Evolutionary conservation across 2,329 filamentous ascomycete genomes (phyloP).

Genomic region (Pseudopyricularia javanii): DNA sequence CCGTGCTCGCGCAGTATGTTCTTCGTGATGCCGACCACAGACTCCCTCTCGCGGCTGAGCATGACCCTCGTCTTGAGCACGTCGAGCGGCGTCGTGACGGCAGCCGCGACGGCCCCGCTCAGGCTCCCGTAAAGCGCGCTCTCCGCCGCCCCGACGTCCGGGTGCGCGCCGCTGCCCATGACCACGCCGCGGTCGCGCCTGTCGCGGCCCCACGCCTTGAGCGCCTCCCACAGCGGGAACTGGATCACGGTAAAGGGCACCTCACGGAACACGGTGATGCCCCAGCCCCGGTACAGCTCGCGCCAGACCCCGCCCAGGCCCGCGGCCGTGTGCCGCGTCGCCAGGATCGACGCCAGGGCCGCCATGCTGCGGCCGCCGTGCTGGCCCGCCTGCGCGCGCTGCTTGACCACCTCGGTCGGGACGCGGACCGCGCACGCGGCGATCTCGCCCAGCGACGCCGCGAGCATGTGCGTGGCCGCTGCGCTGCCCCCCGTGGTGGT

Average conservation of each 20-base stretch:
- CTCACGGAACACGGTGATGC: slow-evolving; percentile 86
- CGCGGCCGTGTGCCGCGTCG: slow-evolving; percentile 27
- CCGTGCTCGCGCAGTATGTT: slow-evolving; percentile 55
- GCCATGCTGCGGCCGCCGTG: slow-evolving; percentile 52
- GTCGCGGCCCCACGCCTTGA: slow-evolving; percentile 60
- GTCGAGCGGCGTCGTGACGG: slow-evolving; percentile 81
- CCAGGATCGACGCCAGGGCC: slow-evolving; percentile 60
- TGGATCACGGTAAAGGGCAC: slow-evolving; percentile 96
- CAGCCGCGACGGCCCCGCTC: slow-evolving; percentile 76
- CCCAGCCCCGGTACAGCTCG: slow-evolving; percentile 85
- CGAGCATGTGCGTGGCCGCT: slow-evolving; percentile 59
- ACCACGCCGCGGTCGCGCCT: slow-evolving; percentile 13
- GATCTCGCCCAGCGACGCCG: slow-evolving; percentile 77
- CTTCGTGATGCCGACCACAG: slow-evolving; percentile 44
- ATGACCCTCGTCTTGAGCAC: slow-evolving; percentile 96
- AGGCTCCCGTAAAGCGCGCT: slow-evolving; percentile 76
- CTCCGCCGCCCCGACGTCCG: slow-evolving; percentile 56
- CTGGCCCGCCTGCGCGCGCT: slow-evolving; percentile 81
- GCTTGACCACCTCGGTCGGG: slow-evolving; percentile 94
- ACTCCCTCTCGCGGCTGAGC: slow-evolving; percentile 61
- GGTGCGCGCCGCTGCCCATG: slow-evolving; percentile 8
- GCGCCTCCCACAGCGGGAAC: slow-evolving; percentile 90
- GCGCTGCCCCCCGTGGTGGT: slow-evolving; percentile 2
- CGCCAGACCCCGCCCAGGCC: slow-evolving; percentile 52
- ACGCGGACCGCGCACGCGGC: slow-evolving; percentile 87